Evolutionary conservation across 345 rosid species (phyloP).

Genomic region (Eutrema japonicum): DNA sequence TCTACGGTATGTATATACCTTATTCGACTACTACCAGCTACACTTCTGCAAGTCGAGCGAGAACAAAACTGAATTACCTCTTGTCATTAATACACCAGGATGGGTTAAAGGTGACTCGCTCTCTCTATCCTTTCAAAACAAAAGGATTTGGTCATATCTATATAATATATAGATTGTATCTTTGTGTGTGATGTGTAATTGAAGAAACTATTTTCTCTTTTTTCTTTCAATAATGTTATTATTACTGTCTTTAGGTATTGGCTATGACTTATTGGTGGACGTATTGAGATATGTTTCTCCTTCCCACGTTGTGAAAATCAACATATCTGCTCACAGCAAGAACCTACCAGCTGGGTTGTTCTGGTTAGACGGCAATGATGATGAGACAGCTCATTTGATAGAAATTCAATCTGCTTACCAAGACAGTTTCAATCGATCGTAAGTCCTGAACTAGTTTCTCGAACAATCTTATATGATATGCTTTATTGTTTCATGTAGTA

Average conservation of each 20-base stretch:
- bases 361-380: constrained; percentile 62
- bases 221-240: constrained; percentile 8
- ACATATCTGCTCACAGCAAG: constrained; percentile 63
- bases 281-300: constrained; percentile 69
- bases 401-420: constrained; percentile 72
- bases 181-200: no score
- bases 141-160: neutral
- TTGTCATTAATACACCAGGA: constrained; percentile 89
- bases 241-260: constrained; percentile 61
- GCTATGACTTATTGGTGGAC: constrained; percentile 85
- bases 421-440: constrained; percentile 77
- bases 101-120: constrained; percentile 85
- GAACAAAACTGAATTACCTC: constrained; percentile 61
- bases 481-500: neutral
- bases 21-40: constrained; percentile 64
- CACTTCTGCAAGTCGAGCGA: constrained; percentile 52
- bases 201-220: neutral
- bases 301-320: constrained; percentile 89
- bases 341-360: constrained; percentile 82
- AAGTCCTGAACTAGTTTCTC: constrained; percentile 46
- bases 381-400: constrained; percentile 53
- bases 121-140: constrained; percentile 1
- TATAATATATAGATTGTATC: no score
- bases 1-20: constrained; percentile 61
- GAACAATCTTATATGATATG: constrained; percentile 7